Percentiles rank a stretch among this genome's conserved stretches.
phyloP scores from a whole-genome alignment of 148 eudicot genomes.

The Chenopodium suecicum region DNA sequence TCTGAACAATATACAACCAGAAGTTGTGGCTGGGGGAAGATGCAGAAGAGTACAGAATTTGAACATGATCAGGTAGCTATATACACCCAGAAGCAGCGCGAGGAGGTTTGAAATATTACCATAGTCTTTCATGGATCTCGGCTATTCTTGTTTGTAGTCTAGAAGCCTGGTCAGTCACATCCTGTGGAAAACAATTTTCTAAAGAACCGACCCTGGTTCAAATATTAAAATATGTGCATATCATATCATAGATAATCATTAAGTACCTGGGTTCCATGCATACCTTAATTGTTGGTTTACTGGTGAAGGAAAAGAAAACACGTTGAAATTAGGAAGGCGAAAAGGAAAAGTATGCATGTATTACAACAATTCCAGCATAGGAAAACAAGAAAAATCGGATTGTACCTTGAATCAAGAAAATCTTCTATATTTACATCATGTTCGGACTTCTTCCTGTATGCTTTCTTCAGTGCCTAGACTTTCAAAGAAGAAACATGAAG shows the following conservation, averaged over 20 bases:
- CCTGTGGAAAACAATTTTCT: slow-evolving; percentile 35
- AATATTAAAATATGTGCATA: slow-evolving; percentile 9
- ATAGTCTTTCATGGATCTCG: slow-evolving; percentile 43
- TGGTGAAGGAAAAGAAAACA: slow-evolving; percentile 27
- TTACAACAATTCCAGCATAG: not conserved
- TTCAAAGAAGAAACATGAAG: slow-evolving; percentile 28
- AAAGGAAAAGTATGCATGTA: not conserved
- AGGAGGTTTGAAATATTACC: slow-evolving; percentile 25
- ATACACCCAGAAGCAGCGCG: too few relatives aligned
- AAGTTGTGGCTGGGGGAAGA: not conserved
- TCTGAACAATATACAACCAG: too few relatives aligned
- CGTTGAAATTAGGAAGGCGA: not conserved
- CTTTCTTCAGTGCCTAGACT: slow-evolving; percentile 63
- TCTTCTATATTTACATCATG: slow-evolving; percentile 62
- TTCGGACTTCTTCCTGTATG: slow-evolving; percentile 49
- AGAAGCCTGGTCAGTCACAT: slow-evolving; percentile 38
- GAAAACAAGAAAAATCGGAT: not conserved
- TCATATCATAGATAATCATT: slow-evolving; percentile 11
- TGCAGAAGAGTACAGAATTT: not conserved
- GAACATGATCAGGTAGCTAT: too few relatives aligned
- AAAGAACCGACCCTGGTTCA: slow-evolving; percentile 20
- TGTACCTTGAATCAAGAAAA: slow-evolving; percentile 45
- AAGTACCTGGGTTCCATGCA: slow-evolving; percentile 34
- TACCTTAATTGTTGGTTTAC: slow-evolving; percentile 54
- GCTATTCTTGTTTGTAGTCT: slow-evolving; percentile 42